A percentile compares a stretch with the other conserved stretches of the same genome.
Conservation (phyloP, 176 grass and related monocot species). For the Triticum monococcum region DNA sequence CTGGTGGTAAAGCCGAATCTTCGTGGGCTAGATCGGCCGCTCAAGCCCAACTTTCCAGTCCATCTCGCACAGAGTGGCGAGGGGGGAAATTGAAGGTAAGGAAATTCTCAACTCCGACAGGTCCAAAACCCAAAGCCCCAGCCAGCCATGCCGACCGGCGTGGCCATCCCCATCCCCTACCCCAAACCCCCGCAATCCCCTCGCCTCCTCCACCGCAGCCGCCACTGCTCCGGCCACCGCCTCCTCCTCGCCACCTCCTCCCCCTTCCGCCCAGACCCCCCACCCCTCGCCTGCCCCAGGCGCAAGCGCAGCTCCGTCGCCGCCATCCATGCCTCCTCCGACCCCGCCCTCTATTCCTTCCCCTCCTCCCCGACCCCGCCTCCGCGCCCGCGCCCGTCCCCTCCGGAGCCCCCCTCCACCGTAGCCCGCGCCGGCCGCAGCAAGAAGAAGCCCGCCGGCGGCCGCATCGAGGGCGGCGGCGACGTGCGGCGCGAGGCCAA, state of each 20-base stretch:
- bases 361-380: slow-evolving; percentile 38
- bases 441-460: slow-evolving; percentile 67
- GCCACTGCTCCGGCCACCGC: slow-evolving; percentile 21
- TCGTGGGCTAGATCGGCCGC: background rate
- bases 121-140: slow-evolving; percentile 38
- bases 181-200: background rate
- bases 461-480: slow-evolving; percentile 75
- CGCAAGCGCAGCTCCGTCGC: background rate
- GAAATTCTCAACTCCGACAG: slow-evolving; percentile 14
- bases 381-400: background rate
- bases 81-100: background rate
- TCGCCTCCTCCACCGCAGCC: slow-evolving; percentile 10
- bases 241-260: background rate
- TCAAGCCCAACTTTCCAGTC: background rate
- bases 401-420: slow-evolving; percentile 33
- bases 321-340: slow-evolving; percentile 31
- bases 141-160: slow-evolving; percentile 38
- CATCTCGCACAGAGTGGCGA: too few relatives aligned
- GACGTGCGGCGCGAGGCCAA: slow-evolving; percentile 82
- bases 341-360: slow-evolving; percentile 10
- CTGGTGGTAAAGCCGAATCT: background rate
- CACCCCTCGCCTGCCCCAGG: background rate
- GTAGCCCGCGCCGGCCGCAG: slow-evolving; percentile 66
- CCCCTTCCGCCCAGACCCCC: background rate
- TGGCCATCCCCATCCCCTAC: background rate